Conservation (phyloP, 805 yeast genomes). For the Jamesozyma lodderae region DNA sequence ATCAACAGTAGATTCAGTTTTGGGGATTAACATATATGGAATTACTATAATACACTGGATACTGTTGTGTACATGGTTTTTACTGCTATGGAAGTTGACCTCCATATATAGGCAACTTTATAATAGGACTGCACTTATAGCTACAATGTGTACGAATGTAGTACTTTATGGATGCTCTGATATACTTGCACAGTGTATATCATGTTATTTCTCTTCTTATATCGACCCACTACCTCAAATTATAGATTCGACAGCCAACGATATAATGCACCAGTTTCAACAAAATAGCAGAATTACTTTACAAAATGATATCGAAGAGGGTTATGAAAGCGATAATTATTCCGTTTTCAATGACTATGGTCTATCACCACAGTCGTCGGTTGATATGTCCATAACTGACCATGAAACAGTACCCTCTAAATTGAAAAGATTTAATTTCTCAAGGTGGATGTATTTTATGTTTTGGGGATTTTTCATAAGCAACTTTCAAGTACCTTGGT, state of each 20-base stretch:
- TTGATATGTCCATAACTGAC: slow-evolving; percentile 2
- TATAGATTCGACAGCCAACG: slow-evolving; percentile 10
- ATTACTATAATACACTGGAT: slow-evolving; percentile 51
- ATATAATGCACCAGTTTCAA: slow-evolving; percentile 7
- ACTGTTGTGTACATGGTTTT: slow-evolving; percentile 41
- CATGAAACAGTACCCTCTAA: neutral
- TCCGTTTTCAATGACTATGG: slow-evolving; percentile 28
- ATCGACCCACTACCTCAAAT: slow-evolving; percentile 20
- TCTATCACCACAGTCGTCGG: slow-evolving; percentile 6
- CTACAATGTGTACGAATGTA: slow-evolving; percentile 72
- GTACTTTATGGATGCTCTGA: slow-evolving; percentile 87
- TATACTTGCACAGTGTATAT: slow-evolving; percentile 71
- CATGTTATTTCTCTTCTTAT: slow-evolving; percentile 26
- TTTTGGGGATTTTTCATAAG: slow-evolving; percentile 83
- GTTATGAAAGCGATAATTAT: slow-evolving; percentile 17
- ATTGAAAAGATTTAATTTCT: slow-evolving; percentile 42
- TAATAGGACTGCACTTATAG: slow-evolving; percentile 54
- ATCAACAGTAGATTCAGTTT: neutral
- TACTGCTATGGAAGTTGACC: slow-evolving; percentile 44
- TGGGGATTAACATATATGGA: slow-evolving; percentile 27
- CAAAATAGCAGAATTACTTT: slow-evolving; percentile 1
- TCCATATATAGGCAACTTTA: slow-evolving; percentile 53
- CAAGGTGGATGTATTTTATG: slow-evolving; percentile 69
- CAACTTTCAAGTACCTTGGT: slow-evolving; percentile 84
- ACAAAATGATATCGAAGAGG: slow-evolving; percentile 9